phyloP scores from a whole-genome alignment of 2,329 filamentous ascomycete species.

The Penicillium freii region DNA sequence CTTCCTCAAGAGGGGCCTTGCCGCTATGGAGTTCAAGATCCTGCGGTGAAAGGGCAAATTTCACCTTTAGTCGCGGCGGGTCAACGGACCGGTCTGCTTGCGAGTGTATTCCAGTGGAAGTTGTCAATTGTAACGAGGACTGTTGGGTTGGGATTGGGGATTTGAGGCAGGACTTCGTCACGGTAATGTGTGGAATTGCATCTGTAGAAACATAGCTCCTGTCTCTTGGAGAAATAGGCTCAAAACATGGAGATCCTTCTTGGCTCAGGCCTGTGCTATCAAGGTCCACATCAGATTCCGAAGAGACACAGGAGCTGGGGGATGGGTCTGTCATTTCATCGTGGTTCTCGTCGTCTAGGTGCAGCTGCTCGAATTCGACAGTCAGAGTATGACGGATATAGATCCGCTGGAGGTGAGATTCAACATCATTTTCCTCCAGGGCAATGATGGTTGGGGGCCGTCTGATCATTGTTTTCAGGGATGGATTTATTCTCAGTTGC shows the following conservation, averaged over 20 bases:
- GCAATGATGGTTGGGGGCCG: slow-evolving; percentile 34
- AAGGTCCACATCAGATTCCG: neutral
- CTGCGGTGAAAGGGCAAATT: slow-evolving; percentile 7
- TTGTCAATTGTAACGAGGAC: neutral
- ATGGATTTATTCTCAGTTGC: neutral
- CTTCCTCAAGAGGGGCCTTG: neutral
- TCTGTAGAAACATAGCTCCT: neutral
- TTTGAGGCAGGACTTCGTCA: slow-evolving; percentile 5
- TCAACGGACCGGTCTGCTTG: neutral
- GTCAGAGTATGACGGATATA: slow-evolving; percentile 16
- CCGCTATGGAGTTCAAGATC: neutral
- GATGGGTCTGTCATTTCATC: neutral
- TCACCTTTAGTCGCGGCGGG: slow-evolving; percentile 7
- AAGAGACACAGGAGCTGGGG: slow-evolving; percentile 1
- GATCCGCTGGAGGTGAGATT: slow-evolving; percentile 29
- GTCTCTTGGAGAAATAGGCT: neutral
- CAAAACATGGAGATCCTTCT: neutral
- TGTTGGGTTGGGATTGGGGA: neutral
- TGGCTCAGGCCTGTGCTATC: neutral
- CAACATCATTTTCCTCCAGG: slow-evolving; percentile 35
- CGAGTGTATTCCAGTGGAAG: neutral
- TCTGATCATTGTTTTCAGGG: slow-evolving; percentile 34
- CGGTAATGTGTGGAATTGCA: neutral
- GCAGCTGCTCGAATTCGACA: slow-evolving; percentile 18
- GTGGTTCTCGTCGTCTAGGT: slow-evolving; percentile 11